These are phyloP conservation scores for Macadamia tetraphylla DNA, from an alignment of 164 flowering plant species.

Conservation along the genomic window DNA sequence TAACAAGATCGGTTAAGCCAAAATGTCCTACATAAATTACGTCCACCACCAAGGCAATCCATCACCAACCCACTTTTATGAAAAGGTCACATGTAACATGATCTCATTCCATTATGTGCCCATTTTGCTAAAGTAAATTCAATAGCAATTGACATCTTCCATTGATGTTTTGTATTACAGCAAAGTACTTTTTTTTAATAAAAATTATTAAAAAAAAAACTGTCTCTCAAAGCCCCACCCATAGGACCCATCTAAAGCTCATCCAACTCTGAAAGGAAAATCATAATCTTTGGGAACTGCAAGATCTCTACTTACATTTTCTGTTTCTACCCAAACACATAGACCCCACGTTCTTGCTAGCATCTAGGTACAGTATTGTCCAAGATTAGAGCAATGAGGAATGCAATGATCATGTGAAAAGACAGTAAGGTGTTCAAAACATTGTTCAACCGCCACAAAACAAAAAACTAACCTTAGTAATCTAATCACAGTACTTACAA, in stretches of 20 bases:
- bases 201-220: background rate
- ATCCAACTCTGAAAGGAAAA: slow-evolving; percentile 79
- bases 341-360: slow-evolving; percentile 89
- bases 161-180: background rate
- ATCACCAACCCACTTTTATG: slow-evolving; percentile 6
- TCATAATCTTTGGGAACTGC: slow-evolving; percentile 80
- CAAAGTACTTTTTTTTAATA: background rate
- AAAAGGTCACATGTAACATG: slow-evolving; percentile 12
- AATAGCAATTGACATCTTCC: background rate
- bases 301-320: slow-evolving; percentile 80
- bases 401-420: slow-evolving; percentile 89
- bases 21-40: no score
- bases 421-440: slow-evolving; percentile 79
- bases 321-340: slow-evolving; percentile 76
- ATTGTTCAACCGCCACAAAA: slow-evolving; percentile 66
- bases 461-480: background rate
- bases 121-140: background rate
- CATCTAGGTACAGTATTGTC: slow-evolving; percentile 98
- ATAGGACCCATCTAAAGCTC: slow-evolving; percentile 91
- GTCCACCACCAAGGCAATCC: no score
- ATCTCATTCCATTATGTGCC: background rate
- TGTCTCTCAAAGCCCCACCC: slow-evolving; percentile 74
- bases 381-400: slow-evolving; percentile 71
- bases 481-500: no score
- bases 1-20: no score